Conservation (phyloP, 495 filamentous ascomycete species). For the Aspergillus sparsus region DNA sequence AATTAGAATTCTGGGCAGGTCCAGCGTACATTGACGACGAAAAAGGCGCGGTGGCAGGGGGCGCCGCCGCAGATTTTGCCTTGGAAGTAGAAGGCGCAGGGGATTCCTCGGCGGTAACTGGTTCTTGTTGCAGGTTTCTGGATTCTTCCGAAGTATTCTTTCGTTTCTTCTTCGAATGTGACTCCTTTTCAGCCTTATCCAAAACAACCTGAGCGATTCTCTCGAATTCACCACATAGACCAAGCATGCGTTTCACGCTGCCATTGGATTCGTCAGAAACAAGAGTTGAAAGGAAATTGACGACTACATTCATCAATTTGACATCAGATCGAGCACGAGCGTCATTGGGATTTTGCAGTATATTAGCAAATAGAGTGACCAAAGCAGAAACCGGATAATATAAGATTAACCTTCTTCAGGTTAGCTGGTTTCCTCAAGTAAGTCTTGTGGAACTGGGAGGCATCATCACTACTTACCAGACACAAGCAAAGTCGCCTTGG, state of each 20-base stretch:
- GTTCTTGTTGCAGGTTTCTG: constrained; percentile 17
- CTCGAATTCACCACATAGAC: constrained; percentile 91
- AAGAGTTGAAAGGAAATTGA: constrained; percentile 82
- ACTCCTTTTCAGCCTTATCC: constrained; percentile 84
- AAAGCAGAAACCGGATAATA: constrained; percentile 97
- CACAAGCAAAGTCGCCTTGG: constrained; percentile 89
- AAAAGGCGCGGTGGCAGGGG: constrained; percentile 34
- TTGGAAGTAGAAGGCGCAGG: constrained; percentile 28
- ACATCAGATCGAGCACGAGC: constrained; percentile 84
- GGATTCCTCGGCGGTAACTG: constrained; percentile 27
- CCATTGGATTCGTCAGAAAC: constrained; percentile 75
- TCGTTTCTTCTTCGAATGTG: constrained; percentile 74
- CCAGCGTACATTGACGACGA: constrained; percentile 37
- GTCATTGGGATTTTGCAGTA: constrained; percentile 93
- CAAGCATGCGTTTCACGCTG: constrained; percentile 88
- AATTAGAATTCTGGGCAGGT: constrained; percentile 28
- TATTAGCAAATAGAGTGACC: constrained; percentile 95
- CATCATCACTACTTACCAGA: constrained; percentile 67
- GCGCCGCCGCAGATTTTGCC: constrained; percentile 28
- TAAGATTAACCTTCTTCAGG: constrained; percentile 72
- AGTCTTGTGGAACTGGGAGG: neutral
- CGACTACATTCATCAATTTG: constrained; percentile 87
- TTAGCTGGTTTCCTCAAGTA: constrained; percentile 26
- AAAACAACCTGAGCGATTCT: constrained; percentile 90
- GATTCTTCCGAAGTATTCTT: constrained; percentile 57